Conservation (phyloP, 345 rosid genomes). For the Gossypium herbaceum region DNA sequence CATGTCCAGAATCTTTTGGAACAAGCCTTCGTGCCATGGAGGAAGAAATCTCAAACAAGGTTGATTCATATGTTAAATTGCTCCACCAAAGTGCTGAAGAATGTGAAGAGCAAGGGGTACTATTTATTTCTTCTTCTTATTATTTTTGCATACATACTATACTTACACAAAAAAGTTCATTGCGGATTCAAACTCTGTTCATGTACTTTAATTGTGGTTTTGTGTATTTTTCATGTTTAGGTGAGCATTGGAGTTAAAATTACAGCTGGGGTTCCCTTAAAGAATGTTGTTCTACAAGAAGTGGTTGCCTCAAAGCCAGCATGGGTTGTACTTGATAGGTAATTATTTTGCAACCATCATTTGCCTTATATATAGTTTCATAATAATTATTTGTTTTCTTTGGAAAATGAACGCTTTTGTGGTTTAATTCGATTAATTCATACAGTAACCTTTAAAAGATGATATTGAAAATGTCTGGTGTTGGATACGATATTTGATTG, state of each 20-base stretch:
- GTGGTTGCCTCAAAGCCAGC: slow-evolving; percentile 32
- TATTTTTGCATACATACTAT: background rate
- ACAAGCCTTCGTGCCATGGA: slow-evolving; percentile 37
- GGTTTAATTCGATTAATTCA: no score
- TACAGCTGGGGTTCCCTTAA: slow-evolving; percentile 47
- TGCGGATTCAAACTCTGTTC: no score
- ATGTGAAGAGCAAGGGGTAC: slow-evolving; percentile 41
- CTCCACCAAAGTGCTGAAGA: slow-evolving; percentile 39
- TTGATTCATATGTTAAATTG: slow-evolving; percentile 36
- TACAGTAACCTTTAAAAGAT: no score
- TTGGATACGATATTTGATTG: no score
- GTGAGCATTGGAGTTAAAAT: slow-evolving; percentile 50
- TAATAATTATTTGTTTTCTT: no score
- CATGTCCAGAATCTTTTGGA: slow-evolving; percentile 30
- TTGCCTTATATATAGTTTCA: background rate
- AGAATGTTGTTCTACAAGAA: slow-evolving; percentile 55
- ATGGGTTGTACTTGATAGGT: slow-evolving; percentile 59
- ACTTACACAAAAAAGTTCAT: no score
- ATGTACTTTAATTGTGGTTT: no score
- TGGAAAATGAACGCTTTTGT: no score
- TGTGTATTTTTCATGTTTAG: slow-evolving; percentile 21
- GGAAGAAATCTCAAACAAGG: slow-evolving; percentile 44
- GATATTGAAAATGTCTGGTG: no score
- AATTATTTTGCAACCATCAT: slow-evolving; percentile 1
- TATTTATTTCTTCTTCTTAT: slow-evolving; percentile 10